Base-by-base conservation (phyloP, 2,329 filamentous ascomycete species). In the Colletotrichum filicis region DNA sequence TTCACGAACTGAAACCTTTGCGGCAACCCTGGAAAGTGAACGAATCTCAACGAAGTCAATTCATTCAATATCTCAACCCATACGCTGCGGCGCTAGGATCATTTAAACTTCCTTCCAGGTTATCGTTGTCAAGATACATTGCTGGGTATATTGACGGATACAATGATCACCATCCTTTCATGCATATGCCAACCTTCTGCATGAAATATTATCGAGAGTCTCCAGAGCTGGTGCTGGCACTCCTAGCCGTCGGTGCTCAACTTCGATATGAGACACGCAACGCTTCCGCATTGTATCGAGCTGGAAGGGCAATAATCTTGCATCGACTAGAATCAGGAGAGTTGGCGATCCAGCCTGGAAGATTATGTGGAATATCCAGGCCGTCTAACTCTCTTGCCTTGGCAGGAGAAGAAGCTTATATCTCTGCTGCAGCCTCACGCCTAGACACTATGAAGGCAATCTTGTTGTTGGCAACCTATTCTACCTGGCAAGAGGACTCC, bases 111-210 rank as follows among this genome's bases (percentile, higher is more conserved):
- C 37, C 37, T 42, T 42, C 37, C 37, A 42, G 37, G 7, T 42
- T 42, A 19, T 42, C 37, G 37, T 19, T 42, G 3, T 42, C 37
- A 42, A 42, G 37, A 42, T 42, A 42, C 16, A 42, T 42, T 3
- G 37, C 37, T 19, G 37, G 37, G 7, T 42, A 42, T 19, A 19
- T 42, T 19, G 37, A 42, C 37, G 66, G 66, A 19, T 68, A 42
- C 19, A 62, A 42, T 9, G 61, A 61, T 30, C 66, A 68, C 57
- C 66, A 68, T 42, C 66, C 66, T 26, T 62, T 68, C 42, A 68
- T 68, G 8, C 66, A 68, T 24, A 61, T 68, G 42, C 30, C 66
- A 16, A 68, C 56, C 8, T 68, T 68, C 14, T 61, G 37, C 42
- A 37, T 68, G 42, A 68, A 57, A n/a, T 61, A 56, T 11, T 35